phyloP scores from a whole-genome alignment of 225 moss, liverwort and hornwort genomes.

The Asterella californica region DNA sequence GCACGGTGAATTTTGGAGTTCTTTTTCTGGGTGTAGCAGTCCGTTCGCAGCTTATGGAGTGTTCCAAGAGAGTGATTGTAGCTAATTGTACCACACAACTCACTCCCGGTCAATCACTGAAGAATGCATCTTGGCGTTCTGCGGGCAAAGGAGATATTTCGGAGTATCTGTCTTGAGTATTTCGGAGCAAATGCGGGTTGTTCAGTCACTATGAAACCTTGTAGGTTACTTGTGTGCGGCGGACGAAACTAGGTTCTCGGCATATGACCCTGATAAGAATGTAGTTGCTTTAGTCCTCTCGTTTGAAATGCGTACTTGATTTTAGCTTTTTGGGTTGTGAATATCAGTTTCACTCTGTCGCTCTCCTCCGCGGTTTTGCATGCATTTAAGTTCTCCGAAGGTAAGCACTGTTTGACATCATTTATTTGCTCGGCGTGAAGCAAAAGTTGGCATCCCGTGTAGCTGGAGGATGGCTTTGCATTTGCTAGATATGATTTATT shows the following conservation, averaged over 20 bases:
- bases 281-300: no score
- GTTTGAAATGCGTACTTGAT: no score
- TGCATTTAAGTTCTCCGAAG: neutral
- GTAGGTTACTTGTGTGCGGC: no score
- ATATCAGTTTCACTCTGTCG: neutral
- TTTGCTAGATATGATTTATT: neutral
- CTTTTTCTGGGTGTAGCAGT: neutral
- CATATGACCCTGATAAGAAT: no score
- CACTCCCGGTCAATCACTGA: neutral
- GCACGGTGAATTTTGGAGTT: neutral
- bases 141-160: no score
- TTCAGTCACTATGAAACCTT: neutral
- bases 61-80: neutral
- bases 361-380: neutral
- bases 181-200: neutral
- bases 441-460: neutral
- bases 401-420: neutral
- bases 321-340: neutral
- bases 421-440: neutral
- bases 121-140: no score
- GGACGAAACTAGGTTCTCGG: no score
- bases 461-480: neutral
- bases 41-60: neutral
- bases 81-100: neutral
- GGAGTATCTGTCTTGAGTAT: no score